Evolutionary conservation across 139 green algal species (phyloP).

Genomic region (Pleodorina starrii): DNA sequence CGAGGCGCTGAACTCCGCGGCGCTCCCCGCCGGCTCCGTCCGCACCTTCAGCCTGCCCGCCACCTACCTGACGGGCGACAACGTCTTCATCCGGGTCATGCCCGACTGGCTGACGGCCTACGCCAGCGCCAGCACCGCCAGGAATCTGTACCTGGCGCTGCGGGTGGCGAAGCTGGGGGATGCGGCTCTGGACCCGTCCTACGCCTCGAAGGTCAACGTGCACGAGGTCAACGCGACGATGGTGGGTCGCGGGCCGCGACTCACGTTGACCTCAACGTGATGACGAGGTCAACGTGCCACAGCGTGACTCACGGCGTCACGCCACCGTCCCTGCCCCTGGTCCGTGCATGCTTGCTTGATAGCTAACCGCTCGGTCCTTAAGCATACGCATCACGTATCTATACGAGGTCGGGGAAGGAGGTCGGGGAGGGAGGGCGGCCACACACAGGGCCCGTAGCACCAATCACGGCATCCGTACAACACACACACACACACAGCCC

Average conservation of each 20-base stretch:
- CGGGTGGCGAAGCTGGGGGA: neutral
- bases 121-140: neutral
- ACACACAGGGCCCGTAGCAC: too few species aligned
- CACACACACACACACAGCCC: too few species aligned
- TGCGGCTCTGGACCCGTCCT: neutral
- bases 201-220: neutral
- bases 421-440: too few species aligned
- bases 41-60: neutral
- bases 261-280: too few species aligned
- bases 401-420: too few species aligned
- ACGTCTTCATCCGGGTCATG: neutral
- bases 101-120: neutral
- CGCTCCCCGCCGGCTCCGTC: neutral
- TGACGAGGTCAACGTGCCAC: too few species aligned
- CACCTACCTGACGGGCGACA: slow-evolving; percentile 6
- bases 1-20: neutral
- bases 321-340: neutral
- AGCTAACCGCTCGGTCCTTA: too few species aligned
- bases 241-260: too few species aligned
- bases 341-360: neutral
- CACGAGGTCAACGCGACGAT: slow-evolving; percentile 27
- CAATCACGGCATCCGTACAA: too few species aligned
- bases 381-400: too few species aligned
- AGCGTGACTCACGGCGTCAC: too few species aligned
- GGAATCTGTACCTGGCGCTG: slow-evolving; percentile 19